These are phyloP conservation scores for Colletotrichum brevisporum DNA, from an alignment of 2,329 filamentous ascomycete genomes.

Conservation along the genomic window DNA sequence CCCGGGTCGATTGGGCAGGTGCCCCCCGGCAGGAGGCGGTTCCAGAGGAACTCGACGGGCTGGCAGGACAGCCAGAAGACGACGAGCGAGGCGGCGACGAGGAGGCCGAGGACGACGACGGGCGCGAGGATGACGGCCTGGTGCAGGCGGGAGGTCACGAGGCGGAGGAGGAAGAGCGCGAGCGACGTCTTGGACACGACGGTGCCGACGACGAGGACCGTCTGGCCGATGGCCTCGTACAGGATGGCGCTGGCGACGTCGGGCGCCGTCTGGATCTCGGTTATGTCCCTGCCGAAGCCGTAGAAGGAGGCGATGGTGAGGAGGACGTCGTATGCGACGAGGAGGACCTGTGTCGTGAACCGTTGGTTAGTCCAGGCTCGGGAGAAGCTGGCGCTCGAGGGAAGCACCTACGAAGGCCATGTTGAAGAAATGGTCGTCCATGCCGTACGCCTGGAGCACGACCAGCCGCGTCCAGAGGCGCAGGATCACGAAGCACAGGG, in stretches of 20 bases:
- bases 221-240: constrained; percentile 38
- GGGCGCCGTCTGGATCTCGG: constrained; percentile 10
- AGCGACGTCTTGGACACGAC: constrained; percentile 39
- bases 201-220: constrained; percentile 35
- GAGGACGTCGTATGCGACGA: constrained; percentile 38
- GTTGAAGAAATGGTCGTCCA: constrained; percentile 40
- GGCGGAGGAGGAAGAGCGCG: constrained; percentile 36
- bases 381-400: background rate
- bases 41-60: constrained; percentile 35
- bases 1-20: constrained; percentile 32
- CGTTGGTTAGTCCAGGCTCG: background rate
- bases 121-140: constrained; percentile 24
- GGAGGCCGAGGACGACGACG: constrained; percentile 22
- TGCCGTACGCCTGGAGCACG: constrained; percentile 34
- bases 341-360: constrained; percentile 14
- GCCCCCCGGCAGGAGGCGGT: constrained; percentile 26
- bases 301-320: constrained; percentile 32
- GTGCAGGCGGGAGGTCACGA: constrained; percentile 32
- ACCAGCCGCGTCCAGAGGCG: constrained; percentile 53
- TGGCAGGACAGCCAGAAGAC: constrained; percentile 39
- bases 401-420: constrained; percentile 32
- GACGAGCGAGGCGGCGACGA: constrained; percentile 23
- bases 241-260: constrained; percentile 30
- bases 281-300: constrained; percentile 35
- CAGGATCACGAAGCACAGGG: constrained; percentile 50